phyloP scores from a whole-genome alignment of 495 filamentous ascomycete species.

The Hypoxylon crocopeplum region DNA sequence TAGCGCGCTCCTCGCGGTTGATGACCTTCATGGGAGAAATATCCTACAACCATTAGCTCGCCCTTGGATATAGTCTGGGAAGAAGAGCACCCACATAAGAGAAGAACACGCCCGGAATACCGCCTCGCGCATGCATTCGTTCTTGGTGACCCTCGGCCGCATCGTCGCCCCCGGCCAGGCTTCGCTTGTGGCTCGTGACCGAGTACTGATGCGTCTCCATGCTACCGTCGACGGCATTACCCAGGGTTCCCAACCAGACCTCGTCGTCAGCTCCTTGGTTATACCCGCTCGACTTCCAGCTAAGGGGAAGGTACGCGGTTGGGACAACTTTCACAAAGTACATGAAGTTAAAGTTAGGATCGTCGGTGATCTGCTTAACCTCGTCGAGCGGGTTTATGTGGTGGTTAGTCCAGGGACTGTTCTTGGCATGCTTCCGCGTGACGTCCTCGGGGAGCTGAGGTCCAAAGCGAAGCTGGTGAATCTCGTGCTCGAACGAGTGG shows the following conservation, averaged over 20 bases:
- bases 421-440: constrained; percentile 63
- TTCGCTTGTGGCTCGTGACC: constrained; percentile 93
- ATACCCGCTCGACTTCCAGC: constrained; percentile 58
- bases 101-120: constrained; percentile 98
- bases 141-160: constrained; percentile 86
- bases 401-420: constrained; percentile 81
- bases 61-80: not conserved
- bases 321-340: constrained; percentile 99
- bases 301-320: constrained; percentile 90
- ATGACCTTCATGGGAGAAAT: constrained; percentile 99
- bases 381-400: constrained; percentile 91
- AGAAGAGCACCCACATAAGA: constrained; percentile 72
- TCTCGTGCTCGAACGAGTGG: constrained; percentile 89
- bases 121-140: constrained; percentile 83
- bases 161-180: constrained; percentile 80
- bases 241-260: constrained; percentile 69
- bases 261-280: constrained; percentile 59
- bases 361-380: constrained; percentile 76
- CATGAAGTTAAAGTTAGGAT: constrained; percentile 93
- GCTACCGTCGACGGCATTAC: constrained; percentile 70
- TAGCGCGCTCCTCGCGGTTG: constrained; percentile 88
- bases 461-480: constrained; percentile 91
- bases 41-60: constrained; percentile 61
- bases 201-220: constrained; percentile 98
- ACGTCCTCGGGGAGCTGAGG: constrained; percentile 84